Base-by-base conservation (phyloP, 2,329 filamentous ascomycete species). In the Exophiala oligosperma region DNA sequence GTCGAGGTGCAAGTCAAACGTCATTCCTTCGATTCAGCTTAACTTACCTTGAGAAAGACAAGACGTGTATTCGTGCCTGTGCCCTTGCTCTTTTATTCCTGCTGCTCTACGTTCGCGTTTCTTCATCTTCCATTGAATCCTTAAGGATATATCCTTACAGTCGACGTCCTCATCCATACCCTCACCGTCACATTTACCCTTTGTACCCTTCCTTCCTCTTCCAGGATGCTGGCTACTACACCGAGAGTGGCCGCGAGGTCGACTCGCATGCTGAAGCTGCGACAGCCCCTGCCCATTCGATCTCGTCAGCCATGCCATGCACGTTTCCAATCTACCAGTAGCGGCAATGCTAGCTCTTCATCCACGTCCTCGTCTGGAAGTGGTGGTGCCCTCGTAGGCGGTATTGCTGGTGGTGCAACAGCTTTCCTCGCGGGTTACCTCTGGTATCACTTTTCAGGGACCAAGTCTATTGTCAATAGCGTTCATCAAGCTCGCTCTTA, bases 401-500 rank as follows among this genome's bases (percentile, higher is more conserved):
- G 79, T 48, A 37, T 80, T 21, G 77, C 77, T 38, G 82, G 82
- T 53, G 81, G 79, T 21, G 70, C 72, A 24, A 70, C 77, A 12
- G 79, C 80, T 2, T 70, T 82, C 49, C 56, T 71, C 1, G 74
- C 75, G 5, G 79, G 78, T 32, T 84, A 83, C 67, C 65, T 69
- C 57, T 83, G 77, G 71, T 85, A 85, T 70, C 73, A 79, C 51
- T 79, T 79, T 68, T 83, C 81, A 3, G 81, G 81, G 21, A 74
- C 75, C 5, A 76, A 76, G 57, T 76, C 77, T 0, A 66, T 81
- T 11, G 76, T 83, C 9, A 70, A 76, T 50, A 77, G 79, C 2
- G 76, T 77, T 8, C 78, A 80, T 53, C 79, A 85, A 53, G 83
- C 85, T 2, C 81, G 85, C 69, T 74, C 77, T 54, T 84, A 88